Evolutionary conservation across 2,329 filamentous ascomycete genomes (phyloP).

Genomic region (Fonsecaea pedrosoi): DNA sequence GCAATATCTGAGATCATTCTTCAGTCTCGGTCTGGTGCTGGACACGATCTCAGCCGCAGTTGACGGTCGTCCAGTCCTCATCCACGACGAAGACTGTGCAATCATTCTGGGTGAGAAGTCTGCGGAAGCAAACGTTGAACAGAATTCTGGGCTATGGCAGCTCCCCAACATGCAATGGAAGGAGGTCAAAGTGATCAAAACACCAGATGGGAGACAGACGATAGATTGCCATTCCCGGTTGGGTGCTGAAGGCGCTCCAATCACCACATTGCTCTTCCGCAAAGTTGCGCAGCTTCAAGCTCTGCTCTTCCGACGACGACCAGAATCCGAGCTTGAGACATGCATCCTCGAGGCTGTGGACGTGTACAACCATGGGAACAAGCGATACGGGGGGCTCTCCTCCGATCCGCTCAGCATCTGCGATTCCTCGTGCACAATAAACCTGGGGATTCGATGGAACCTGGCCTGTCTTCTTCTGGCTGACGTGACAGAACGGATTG

Average conservation of each 20-base stretch:
- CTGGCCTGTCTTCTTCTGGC: neutral
- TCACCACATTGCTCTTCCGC: neutral
- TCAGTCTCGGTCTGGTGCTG: neutral
- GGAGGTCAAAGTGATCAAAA: neutral
- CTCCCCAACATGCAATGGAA: neutral
- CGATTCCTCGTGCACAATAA: neutral
- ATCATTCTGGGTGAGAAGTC: neutral
- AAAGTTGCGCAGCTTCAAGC: constrained; percentile 1
- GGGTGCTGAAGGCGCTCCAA: neutral
- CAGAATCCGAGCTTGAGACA: neutral
- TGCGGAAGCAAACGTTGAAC: neutral
- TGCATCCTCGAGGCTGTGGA: neutral
- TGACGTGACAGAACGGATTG: neutral
- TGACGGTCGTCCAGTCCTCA: neutral
- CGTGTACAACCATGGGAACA: neutral
- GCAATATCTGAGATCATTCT: neutral
- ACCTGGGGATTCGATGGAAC: neutral
- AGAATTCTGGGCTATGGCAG: neutral
- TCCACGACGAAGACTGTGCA: neutral
- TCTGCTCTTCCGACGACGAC: neutral
- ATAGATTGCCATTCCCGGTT: neutral
- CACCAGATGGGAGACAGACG: neutral
- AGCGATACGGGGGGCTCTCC: neutral
- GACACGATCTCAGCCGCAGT: neutral
- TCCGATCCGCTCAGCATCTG: neutral